phyloP scores from a whole-genome alignment of 148 eudicot genomes.

The Rhododendron molle region DNA sequence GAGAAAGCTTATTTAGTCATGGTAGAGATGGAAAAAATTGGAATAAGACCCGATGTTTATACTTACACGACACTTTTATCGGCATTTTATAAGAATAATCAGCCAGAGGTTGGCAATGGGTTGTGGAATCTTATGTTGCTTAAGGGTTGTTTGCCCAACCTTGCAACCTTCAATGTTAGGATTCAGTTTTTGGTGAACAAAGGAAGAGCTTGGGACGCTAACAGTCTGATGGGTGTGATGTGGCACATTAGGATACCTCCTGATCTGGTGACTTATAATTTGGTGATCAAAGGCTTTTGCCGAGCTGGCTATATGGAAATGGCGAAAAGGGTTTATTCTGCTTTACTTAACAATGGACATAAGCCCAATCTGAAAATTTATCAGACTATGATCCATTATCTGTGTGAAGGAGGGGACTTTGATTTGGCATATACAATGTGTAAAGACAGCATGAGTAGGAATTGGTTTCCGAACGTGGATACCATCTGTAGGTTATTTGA shows the following conservation, averaged over 20 bases:
- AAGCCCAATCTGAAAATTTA: constrained; percentile 62
- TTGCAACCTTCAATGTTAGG: constrained; percentile 82
- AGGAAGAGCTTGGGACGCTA: constrained; percentile 76
- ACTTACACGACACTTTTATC: constrained; percentile 80
- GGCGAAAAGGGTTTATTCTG: constrained; percentile 70
- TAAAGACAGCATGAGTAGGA: constrained; percentile 58
- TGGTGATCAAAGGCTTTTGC: constrained; percentile 84
- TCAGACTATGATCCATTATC: constrained; percentile 87
- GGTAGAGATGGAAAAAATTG: constrained; percentile 65
- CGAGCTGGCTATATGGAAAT: constrained; percentile 59
- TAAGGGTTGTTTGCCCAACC: constrained; percentile 68
- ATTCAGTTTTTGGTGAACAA: constrained; percentile 64
- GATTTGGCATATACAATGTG: constrained; percentile 66
- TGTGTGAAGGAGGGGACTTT: constrained; percentile 55
- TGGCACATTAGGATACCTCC: constrained; percentile 38
- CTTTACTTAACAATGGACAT: constrained; percentile 48
- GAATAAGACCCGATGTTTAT: constrained; percentile 62
- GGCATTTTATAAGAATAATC: constrained; percentile 52
- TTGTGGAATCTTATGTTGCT: constrained; percentile 82
- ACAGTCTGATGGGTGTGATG: constrained; percentile 58
- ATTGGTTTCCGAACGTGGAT: constrained; percentile 55
- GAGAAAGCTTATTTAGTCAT: constrained; percentile 56
- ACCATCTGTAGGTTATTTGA: constrained; percentile 51
- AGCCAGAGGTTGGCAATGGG: constrained; percentile 65
- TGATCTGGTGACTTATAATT: constrained; percentile 75